Evolutionary conservation across 768 basidiomycete genomes (phyloP).

Genomic region (Lentinus tigrinus): DNA sequence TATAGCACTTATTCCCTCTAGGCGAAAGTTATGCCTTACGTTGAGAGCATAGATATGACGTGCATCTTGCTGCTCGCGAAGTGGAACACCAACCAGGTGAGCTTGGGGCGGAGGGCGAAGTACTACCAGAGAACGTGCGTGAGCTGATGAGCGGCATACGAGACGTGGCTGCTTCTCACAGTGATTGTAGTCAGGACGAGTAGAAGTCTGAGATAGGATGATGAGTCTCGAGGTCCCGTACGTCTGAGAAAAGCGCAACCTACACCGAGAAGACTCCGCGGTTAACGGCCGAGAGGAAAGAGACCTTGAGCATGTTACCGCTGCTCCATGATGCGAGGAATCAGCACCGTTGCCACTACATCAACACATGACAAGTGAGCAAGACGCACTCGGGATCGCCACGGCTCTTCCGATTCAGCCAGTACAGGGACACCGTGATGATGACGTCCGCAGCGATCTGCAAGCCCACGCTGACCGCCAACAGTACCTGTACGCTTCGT

Average conservation of each 20-base stretch:
- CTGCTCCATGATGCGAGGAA: background rate
- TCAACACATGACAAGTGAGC: background rate
- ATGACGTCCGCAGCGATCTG: constrained; percentile 7
- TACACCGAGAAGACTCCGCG: constrained; percentile 9
- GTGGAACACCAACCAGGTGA: constrained; percentile 14
- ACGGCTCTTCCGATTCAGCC: constrained; percentile 5
- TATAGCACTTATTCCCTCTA: background rate
- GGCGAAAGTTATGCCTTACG: background rate
- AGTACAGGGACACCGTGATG: constrained; percentile 10
- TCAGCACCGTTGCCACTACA: background rate
- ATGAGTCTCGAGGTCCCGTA: too few species aligned
- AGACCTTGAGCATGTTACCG: background rate
- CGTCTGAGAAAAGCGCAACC: background rate
- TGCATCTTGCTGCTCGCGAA: constrained; percentile 14
- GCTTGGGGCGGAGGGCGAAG: constrained; percentile 2
- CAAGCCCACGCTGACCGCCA: background rate
- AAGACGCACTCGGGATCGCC: background rate
- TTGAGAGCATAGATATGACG: constrained; percentile 6
- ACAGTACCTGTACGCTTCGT: background rate
- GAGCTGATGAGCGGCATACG: background rate
- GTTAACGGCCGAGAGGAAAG: constrained; percentile 3
- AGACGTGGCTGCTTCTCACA: background rate
- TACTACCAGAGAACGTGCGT: background rate
- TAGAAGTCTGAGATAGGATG: background rate
- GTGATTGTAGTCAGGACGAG: constrained; percentile 10